Percentiles rank a stretch among this genome's conserved stretches.
Conservation (phyloP, 768 basidiomycete genomes). For the Pulveroboletus sp. region DNA sequence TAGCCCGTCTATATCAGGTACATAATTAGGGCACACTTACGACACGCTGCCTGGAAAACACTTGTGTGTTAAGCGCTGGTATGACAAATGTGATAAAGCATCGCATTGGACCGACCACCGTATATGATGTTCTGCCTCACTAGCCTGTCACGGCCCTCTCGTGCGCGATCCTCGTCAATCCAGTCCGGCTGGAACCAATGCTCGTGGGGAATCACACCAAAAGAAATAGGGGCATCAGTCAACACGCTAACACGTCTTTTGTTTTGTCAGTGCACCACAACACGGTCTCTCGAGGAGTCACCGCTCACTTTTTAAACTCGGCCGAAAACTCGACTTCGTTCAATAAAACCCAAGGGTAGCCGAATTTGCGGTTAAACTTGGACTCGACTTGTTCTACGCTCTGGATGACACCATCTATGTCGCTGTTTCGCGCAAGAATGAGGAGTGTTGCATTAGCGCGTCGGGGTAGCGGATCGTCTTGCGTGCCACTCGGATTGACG, state of each 20-base stretch:
- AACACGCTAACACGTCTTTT: constrained; percentile 33
- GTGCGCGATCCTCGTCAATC: constrained; percentile 66
- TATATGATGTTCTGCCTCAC: constrained; percentile 44
- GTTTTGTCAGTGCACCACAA: constrained; percentile 11
- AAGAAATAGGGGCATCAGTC: constrained; percentile 41
- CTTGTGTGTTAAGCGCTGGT: background rate
- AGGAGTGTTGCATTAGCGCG: constrained; percentile 59
- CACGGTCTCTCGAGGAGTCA: background rate
- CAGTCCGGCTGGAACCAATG: constrained; percentile 71
- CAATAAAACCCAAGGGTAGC: constrained; percentile 61
- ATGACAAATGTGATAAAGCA: background rate
- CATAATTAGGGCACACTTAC: constrained; percentile 23
- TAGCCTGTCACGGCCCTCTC: constrained; percentile 48
- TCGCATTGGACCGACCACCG: constrained; percentile 35
- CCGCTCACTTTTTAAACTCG: constrained; percentile 43
- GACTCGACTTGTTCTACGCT: constrained; percentile 54
- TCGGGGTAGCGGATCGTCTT: background rate
- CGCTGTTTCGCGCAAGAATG: constrained; percentile 48
- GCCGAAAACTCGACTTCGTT: constrained; percentile 57
- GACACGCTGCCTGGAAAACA: constrained; percentile 38
- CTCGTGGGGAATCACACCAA: constrained; percentile 53
- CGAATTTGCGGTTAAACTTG: constrained; percentile 51
- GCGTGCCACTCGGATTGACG: background rate
- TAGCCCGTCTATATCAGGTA: background rate
- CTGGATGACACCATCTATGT: constrained; percentile 40